phyloP scores from a whole-genome alignment of 176 grass and related monocot genomes.

The Aegilops tauschii region DNA sequence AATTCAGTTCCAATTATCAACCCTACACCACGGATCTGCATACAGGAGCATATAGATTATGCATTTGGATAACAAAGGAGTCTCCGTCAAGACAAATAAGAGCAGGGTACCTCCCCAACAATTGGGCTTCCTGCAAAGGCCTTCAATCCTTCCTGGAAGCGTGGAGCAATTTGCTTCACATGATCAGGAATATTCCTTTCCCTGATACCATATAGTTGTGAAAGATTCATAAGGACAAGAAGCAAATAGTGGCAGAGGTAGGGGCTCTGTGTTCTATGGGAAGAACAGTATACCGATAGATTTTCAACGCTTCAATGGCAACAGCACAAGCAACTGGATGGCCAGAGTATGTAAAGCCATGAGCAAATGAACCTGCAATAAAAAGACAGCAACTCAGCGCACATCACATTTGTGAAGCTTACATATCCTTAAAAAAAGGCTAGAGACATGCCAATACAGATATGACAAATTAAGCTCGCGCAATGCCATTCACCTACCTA shows the following conservation, averaged over 20 bases:
- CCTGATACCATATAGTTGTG: slow-evolving; percentile 36
- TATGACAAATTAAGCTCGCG: slow-evolving; percentile 1
- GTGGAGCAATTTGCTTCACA: slow-evolving; percentile 60
- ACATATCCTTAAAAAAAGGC: neutral
- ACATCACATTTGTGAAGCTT: slow-evolving; percentile 1
- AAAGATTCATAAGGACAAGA: slow-evolving; percentile 26
- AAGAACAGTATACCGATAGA: slow-evolving; percentile 54
- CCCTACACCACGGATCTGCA: slow-evolving; percentile 83
- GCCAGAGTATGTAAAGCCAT: slow-evolving; percentile 95
- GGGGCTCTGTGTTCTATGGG: neutral
- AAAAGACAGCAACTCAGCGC: neutral
- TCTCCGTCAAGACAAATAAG: neutral
- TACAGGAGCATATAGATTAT: neutral
- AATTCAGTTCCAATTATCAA: slow-evolving; percentile 89
- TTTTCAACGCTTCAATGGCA: slow-evolving; percentile 82
- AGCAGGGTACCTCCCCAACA: slow-evolving; percentile 76
- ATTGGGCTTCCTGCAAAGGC: slow-evolving; percentile 77
- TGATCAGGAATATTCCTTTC: slow-evolving; percentile 85
- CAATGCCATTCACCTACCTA: slow-evolving; percentile 51
- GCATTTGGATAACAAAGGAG: neutral
- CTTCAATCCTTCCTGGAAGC: slow-evolving; percentile 80
- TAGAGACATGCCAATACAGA: neutral
- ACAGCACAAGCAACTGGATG: slow-evolving; percentile 93
- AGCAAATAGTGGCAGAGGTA: neutral
- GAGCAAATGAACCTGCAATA: slow-evolving; percentile 81